A percentile compares a stretch with the other conserved stretches of the same genome.
Conservation (phyloP, 805 yeast genomes). For the Cyberlindnera xylosilytica region DNA sequence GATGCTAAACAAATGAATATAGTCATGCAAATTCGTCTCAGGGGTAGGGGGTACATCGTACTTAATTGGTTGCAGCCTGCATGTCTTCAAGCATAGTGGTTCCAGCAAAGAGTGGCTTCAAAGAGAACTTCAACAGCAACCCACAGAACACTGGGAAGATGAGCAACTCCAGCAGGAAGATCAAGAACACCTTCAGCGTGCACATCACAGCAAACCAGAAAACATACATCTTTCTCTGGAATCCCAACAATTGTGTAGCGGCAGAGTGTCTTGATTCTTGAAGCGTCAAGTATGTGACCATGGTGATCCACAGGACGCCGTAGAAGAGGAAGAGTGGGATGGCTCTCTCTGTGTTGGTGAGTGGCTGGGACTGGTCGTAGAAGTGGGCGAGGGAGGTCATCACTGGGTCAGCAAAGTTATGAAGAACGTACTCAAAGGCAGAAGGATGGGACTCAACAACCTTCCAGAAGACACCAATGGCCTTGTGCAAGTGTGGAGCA, state of each 20-base stretch:
- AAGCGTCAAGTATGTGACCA: conserved; percentile 31
- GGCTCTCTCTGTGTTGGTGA: conserved; percentile 22
- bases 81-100: not conserved
- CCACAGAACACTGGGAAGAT: conserved; percentile 90
- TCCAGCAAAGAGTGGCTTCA: conserved; percentile 49
- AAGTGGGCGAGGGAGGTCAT: conserved; percentile 7
- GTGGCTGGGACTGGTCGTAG: conserved; percentile 25
- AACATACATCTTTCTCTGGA: conserved; percentile 48
- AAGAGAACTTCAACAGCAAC: conserved; percentile 62
- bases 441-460: not conserved
- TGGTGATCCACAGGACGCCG: conserved; percentile 24
- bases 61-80: no score
- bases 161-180: conserved; percentile 77
- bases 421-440: not conserved
- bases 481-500: not conserved
- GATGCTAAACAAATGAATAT: no score
- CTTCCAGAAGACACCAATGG: not conserved
- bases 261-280: conserved; percentile 27
- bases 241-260: conserved; percentile 45
- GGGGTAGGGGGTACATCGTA: no score
- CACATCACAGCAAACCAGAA: conserved; percentile 52
- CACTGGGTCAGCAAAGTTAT: not conserved
- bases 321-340: conserved; percentile 37
- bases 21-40: no score
- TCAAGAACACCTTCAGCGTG: conserved; percentile 68